Evolutionary conservation across 768 basidiomycete species (phyloP).

Genomic region (Chalciporus pseudorubinellus): DNA sequence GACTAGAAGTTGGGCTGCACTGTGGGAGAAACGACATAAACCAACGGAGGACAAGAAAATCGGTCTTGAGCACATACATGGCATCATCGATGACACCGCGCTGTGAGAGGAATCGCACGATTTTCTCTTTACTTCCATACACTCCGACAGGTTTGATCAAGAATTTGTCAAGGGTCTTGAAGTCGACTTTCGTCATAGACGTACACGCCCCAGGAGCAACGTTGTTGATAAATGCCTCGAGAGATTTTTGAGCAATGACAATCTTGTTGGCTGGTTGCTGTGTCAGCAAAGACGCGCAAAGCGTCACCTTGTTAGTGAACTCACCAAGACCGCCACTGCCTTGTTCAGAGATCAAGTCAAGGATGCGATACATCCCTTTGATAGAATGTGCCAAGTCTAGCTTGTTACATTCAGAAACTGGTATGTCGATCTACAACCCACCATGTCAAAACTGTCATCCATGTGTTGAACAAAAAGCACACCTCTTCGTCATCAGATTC

Average conservation of each 20-base stretch:
- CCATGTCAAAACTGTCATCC: not conserved
- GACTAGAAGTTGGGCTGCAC: conserved; percentile 13
- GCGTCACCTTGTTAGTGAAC: not conserved
- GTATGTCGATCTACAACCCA: conserved; percentile 21
- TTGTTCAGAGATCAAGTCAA: conserved; percentile 52
- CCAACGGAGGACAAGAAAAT: not conserved
- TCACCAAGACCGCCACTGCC: conserved; percentile 52
- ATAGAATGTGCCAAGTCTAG: conserved; percentile 31
- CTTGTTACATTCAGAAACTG: conserved; percentile 6
- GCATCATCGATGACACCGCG: conserved; percentile 37
- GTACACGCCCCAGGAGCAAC: conserved; percentile 50
- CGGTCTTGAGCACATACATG: conserved; percentile 33
- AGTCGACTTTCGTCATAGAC: conserved; percentile 56
- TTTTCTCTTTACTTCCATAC: conserved; percentile 54
- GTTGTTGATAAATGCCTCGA: conserved; percentile 47
- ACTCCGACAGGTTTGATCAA: conserved; percentile 51
- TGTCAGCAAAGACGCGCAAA: not conserved
- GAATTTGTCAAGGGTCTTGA: conserved; percentile 47
- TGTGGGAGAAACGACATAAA: not conserved
- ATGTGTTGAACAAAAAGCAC: not conserved
- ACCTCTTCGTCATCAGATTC: not conserved
- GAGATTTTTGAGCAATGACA: conserved; percentile 53
- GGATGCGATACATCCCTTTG: conserved; percentile 49
- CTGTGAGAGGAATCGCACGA: conserved; percentile 43
- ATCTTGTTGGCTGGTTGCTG: conserved; percentile 53